Evolutionary conservation across 2,329 filamentous ascomycete species (phyloP).

Genomic region (Fusarium abutilonis): DNA sequence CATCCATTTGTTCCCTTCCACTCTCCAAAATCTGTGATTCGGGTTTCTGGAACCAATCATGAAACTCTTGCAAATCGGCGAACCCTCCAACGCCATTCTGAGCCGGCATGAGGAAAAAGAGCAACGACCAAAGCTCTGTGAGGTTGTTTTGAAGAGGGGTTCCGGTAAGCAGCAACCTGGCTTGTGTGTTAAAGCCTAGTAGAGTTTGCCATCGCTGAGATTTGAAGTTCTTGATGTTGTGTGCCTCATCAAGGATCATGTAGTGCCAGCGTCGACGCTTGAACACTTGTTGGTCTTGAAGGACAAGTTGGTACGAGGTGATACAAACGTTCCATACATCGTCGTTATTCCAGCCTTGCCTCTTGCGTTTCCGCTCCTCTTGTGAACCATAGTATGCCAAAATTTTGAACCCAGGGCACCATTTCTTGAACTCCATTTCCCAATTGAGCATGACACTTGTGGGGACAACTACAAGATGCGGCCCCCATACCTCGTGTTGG

Average conservation of each 20-base stretch:
- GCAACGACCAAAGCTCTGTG: conserved; percentile 93
- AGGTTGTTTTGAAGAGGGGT: conserved; percentile 97
- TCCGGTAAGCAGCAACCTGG: conserved; percentile 87
- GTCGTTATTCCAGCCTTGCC: conserved; percentile 91
- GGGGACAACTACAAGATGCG: conserved; percentile 93
- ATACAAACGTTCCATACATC: conserved; percentile 97
- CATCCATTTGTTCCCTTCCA: conserved; percentile 91
- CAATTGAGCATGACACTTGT: conserved; percentile 99
- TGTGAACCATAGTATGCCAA: conserved; percentile 95
- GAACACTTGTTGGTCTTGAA: conserved; percentile 94
- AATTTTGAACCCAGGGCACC: conserved; percentile 97
- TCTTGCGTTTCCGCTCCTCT: conserved; percentile 90
- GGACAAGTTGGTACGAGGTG: conserved; percentile 94
- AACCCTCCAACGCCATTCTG: conserved; percentile 89
- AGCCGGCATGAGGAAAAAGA: conserved; percentile 96
- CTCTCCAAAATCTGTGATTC: conserved; percentile 97
- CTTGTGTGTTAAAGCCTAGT: conserved; percentile 89
- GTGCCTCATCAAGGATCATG: conserved; percentile 96
- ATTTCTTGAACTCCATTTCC: conserved; percentile 99
- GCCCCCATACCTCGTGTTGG: conserved; percentile 91
- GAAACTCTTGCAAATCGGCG: conserved; percentile 93
- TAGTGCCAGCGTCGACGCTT: conserved; percentile 96
- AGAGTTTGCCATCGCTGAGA: conserved; percentile 97
- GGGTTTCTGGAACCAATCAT: conserved; percentile 93
- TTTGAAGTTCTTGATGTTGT: conserved; percentile 99